Base-by-base conservation (phyloP, 306 rosid genomes). In the Abrus precatorius region DNA sequence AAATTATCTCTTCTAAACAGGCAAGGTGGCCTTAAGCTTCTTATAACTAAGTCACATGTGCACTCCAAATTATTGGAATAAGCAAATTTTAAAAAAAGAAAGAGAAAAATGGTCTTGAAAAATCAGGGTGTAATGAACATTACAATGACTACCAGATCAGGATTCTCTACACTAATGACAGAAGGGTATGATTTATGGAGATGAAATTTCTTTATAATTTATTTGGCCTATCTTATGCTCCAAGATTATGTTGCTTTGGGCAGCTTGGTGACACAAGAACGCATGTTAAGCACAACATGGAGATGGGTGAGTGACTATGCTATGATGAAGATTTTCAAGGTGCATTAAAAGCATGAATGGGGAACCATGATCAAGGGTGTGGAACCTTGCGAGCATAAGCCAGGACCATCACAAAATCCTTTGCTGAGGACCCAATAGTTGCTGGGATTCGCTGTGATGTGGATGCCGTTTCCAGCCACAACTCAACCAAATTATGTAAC, bases 391-490 rank as follows among this genome's bases (percentile, higher is more conserved):
- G 92, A 81, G 90, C 87, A 86, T 96, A 96, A 33, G 87, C 86
- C 1, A 96, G 87, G 66, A 93, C 96, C 98, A 96, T 92, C 3
- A 96, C 87, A 68, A 90, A 96, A 73, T 96, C 98, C 85, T 96
- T 92, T 0, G 97, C 99, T 1, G 98, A 90, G 34, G 99, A 92
- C 2, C 99, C 99, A 7, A 93, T 81, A 20, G 92, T 59, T 11
- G 91, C 93, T 1, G 93, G 87, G 68, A 89, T 80, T 80, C 92
- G 79, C 56, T 88, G 87, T 2, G 92, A 76, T 6, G 92, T 64
- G 8, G 96, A 80, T 3, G 87, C 79, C 6, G 91, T 85, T 84
- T 92, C 91, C 30, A 92, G 91, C 99, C 99, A 95, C 65, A 89
- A 72, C 83, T 92, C 97, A 76, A 93, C 87, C 85, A 96, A 87